Conservation (phyloP, 2,329 filamentous ascomycete genomes). For the Fusarium sp. region DNA sequence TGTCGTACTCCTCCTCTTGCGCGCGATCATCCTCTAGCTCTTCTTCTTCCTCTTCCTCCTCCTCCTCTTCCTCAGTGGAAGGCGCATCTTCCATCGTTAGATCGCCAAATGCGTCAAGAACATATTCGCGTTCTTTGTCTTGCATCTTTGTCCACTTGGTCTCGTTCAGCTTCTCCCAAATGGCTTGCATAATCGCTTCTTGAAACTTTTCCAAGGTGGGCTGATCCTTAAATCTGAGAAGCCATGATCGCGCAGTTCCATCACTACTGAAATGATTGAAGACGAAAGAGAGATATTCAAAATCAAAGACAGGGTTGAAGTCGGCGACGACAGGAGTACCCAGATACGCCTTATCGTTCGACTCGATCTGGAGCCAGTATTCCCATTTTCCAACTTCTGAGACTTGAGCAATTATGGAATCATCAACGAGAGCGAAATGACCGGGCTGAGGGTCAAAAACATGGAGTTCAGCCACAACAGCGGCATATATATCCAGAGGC, state of each 20-base stretch:
- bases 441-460: constrained; percentile 91
- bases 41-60: constrained; percentile 65
- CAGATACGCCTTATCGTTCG: constrained; percentile 82
- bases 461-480: constrained; percentile 86
- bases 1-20: constrained; percentile 74
- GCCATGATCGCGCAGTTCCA: constrained; percentile 93
- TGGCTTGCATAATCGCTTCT: constrained; percentile 90
- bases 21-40: constrained; percentile 71
- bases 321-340: constrained; percentile 87
- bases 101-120: constrained; percentile 94
- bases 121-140: constrained; percentile 91
- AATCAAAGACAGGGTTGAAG: constrained; percentile 98
- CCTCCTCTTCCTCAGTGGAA: constrained; percentile 56
- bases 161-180: constrained; percentile 97
- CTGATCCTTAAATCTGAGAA: constrained; percentile 90
- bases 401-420: constrained; percentile 79
- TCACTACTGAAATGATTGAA: constrained; percentile 96
- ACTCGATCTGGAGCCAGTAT: constrained; percentile 91
- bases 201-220: constrained; percentile 86
- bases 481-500: constrained; percentile 76
- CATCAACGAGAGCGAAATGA: constrained; percentile 84
- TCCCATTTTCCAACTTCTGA: constrained; percentile 91
- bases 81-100: constrained; percentile 85
- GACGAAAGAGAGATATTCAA: constrained; percentile 98
- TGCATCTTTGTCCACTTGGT: constrained; percentile 94